phyloP scores from a whole-genome alignment of 257 asterid species.

The Penstemon davidsonii region DNA sequence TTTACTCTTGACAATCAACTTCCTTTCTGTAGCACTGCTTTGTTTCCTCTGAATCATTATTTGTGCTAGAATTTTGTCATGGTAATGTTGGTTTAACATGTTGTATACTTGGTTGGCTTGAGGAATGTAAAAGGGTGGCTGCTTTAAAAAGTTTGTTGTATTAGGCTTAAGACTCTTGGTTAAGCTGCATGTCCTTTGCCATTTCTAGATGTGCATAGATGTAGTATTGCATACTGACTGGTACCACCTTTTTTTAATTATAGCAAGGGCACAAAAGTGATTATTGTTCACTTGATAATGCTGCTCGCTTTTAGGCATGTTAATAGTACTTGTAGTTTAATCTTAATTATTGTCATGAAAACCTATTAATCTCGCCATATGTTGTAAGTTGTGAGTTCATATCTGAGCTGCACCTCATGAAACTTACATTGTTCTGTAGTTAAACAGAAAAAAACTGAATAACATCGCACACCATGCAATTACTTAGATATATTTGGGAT shows the following conservation, averaged over 20 bases:
- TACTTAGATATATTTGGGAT: neutral
- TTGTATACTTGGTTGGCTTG: neutral
- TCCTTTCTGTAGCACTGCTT: neutral
- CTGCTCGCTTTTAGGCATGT: neutral
- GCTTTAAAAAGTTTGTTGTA: neutral
- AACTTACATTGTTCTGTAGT: constrained; percentile 15
- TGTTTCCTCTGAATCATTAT: constrained; percentile 5
- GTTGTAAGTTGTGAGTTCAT: neutral
- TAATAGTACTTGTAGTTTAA: neutral
- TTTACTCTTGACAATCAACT: neutral
- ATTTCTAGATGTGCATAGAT: neutral
- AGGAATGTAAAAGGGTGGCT: neutral
- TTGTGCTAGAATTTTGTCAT: constrained; percentile 15
- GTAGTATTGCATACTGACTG: no score
- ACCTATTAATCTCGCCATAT: neutral
- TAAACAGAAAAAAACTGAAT: neutral
- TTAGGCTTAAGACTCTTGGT: neutral
- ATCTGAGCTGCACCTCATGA: neutral
- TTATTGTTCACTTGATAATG: neutral
- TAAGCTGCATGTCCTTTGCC: neutral
- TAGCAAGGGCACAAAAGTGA: neutral
- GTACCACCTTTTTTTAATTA: neutral
- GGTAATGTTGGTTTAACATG: neutral
- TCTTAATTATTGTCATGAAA: neutral
- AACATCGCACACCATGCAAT: neutral